Evolutionary conservation across 2,329 filamentous ascomycete species (phyloP).

Genomic region (Colletotrichum tamarilloi): DNA sequence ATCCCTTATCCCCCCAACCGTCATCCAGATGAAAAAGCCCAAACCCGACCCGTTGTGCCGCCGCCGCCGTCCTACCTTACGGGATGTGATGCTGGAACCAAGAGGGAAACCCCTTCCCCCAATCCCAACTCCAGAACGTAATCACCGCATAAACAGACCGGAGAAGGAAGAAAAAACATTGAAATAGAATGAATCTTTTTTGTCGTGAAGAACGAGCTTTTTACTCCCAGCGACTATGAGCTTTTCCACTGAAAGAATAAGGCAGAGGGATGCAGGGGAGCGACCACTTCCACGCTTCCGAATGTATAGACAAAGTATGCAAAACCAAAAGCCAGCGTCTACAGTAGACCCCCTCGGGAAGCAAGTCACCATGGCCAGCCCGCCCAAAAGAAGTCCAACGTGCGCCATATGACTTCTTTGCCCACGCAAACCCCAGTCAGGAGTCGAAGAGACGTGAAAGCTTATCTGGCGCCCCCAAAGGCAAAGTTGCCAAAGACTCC

Average conservation of each 20-base stretch:
- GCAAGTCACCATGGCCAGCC: conserved; percentile 26
- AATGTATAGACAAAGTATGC: conserved; percentile 21
- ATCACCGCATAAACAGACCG: conserved; percentile 6
- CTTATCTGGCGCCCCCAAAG: conserved; percentile 53
- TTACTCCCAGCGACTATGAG: conserved; percentile 1
- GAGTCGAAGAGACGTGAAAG: background rate
- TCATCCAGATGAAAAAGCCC: background rate
- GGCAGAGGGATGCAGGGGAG: background rate
- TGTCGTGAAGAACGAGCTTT: background rate
- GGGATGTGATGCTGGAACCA: conserved; percentile 33
- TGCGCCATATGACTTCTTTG: background rate
- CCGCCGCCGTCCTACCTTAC: conserved; percentile 9
- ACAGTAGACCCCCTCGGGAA: background rate
- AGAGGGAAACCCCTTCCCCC: conserved; percentile 5
- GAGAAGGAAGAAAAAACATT: background rate
- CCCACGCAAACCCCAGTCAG: background rate
- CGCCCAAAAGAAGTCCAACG: background rate
- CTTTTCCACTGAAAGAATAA: conserved; percentile 4
- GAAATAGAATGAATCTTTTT: conserved; percentile 11
- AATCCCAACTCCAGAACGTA: conserved; percentile 29
- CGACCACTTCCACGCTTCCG: background rate
- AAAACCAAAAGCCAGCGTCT: conserved; percentile 16
- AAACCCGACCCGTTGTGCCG: conserved; percentile 2
- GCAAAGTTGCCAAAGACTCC: conserved; percentile 82
- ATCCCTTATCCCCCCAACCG: background rate